These are phyloP conservation scores for Neonectria ditissima DNA, from an alignment of 2,329 filamentous ascomycete species.

Conservation along the genomic window DNA sequence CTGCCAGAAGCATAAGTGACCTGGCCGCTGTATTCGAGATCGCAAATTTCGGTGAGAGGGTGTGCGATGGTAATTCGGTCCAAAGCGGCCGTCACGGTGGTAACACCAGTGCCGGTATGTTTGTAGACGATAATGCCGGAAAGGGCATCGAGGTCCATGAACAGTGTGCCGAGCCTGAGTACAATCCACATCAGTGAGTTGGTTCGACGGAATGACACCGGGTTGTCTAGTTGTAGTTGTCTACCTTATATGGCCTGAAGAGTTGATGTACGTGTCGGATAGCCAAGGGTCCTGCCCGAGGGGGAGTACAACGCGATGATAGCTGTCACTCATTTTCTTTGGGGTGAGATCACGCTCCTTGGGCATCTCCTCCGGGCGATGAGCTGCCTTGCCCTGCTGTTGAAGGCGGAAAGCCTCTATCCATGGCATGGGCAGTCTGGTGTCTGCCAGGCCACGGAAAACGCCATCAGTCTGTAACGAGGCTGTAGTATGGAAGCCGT, in stretches of 20 bases:
- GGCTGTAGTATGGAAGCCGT: constrained; percentile 34
- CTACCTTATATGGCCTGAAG: constrained; percentile 75
- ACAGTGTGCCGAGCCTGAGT: constrained; percentile 70
- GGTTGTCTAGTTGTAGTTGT: neutral
- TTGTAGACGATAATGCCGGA: constrained; percentile 82
- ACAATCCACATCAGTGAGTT: neutral
- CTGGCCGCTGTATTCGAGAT: constrained; percentile 75
- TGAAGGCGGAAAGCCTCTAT: constrained; percentile 44
- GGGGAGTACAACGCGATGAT: constrained; percentile 61
- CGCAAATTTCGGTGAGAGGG: constrained; percentile 80
- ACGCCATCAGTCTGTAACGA: constrained; percentile 44
- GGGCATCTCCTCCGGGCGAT: constrained; percentile 12
- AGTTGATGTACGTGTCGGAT: constrained; percentile 81
- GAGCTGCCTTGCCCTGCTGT: constrained; percentile 33
- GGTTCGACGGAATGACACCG: too few relatives aligned
- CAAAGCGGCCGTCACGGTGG: constrained; percentile 62
- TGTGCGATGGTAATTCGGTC: constrained; percentile 71
- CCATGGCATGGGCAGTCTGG: constrained; percentile 45
- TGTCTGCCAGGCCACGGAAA: constrained; percentile 44
- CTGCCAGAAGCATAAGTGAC: constrained; percentile 77
- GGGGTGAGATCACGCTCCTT: constrained; percentile 44
- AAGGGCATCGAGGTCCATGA: constrained; percentile 85
- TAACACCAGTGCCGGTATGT: constrained; percentile 67
- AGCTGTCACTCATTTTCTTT: constrained; percentile 48
- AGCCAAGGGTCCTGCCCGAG: constrained; percentile 81